Conservation (phyloP, 306 rosid genomes). For the Prunus persica region DNA sequence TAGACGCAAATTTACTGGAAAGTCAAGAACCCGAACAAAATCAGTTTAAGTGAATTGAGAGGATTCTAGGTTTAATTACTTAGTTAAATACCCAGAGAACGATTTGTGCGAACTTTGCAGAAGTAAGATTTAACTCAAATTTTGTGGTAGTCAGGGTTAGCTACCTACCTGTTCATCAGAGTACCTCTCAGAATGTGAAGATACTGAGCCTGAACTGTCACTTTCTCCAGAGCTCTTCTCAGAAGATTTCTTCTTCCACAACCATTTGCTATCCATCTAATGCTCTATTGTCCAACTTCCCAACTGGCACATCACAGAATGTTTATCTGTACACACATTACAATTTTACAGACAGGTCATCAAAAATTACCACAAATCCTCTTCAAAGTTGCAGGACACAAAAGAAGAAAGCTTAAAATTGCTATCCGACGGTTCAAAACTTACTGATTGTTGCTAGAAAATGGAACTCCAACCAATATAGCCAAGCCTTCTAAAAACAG, state of each 20-base stretch:
- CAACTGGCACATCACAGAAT: constrained; percentile 28
- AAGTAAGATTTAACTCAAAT: constrained; percentile 4
- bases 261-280: constrained; percentile 76
- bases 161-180: constrained; percentile 77
- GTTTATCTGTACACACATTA: constrained; percentile 35
- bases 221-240: constrained; percentile 54
- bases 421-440: too few relatives aligned
- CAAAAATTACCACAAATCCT: constrained; percentile 10
- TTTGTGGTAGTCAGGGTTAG: constrained; percentile 6
- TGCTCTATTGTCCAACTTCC: constrained; percentile 29
- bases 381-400: too few relatives aligned
- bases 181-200: constrained; percentile 69
- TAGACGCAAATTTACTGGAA: neutral
- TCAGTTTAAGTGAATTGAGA: neutral
- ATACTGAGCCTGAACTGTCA: constrained; percentile 77
- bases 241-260: constrained; percentile 31
- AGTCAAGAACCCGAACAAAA: neutral
- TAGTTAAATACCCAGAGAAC: neutral
- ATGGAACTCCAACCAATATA: constrained; percentile 18
- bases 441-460: neutral
- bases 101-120: neutral
- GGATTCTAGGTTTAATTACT: neutral
- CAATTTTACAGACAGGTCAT: constrained; percentile 3
- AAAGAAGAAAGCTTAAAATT: too few relatives aligned
- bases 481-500: constrained; percentile 19